These are phyloP conservation scores for Stylonectria norvegica DNA, from an alignment of 2,329 filamentous ascomycete species.

Conservation along the genomic window DNA sequence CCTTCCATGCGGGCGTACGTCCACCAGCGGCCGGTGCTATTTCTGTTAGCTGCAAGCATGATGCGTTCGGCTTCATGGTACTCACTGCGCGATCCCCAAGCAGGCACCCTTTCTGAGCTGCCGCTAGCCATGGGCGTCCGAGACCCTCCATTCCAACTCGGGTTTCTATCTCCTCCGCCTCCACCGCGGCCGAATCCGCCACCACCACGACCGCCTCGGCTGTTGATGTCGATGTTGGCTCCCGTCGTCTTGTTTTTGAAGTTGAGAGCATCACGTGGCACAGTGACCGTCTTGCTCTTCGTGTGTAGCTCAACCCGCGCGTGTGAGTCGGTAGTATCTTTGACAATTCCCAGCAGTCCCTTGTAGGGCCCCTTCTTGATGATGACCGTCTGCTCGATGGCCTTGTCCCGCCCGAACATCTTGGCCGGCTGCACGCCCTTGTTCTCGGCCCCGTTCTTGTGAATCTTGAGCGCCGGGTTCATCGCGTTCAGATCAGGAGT, in stretches of 20 bases:
- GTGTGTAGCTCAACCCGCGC: conserved; percentile 92
- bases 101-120: conserved; percentile 67
- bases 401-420: conserved; percentile 73
- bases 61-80: conserved; percentile 19
- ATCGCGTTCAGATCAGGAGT: conserved; percentile 82
- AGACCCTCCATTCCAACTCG: conserved; percentile 61
- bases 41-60: conserved; percentile 22
- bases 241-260: conserved; percentile 85
- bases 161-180: conserved; percentile 45
- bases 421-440: conserved; percentile 62
- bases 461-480: conserved; percentile 83
- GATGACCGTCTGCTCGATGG: conserved; percentile 88
- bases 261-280: conserved; percentile 75
- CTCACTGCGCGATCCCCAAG: conserved; percentile 71
- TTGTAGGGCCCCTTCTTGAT: conserved; percentile 88
- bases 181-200: conserved; percentile 45
- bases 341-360: conserved; percentile 89
- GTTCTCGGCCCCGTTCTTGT: conserved; percentile 53
- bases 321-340: conserved; percentile 82
- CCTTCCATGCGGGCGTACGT: conserved; percentile 62
- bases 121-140: conserved; percentile 64
- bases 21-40: conserved; percentile 55
- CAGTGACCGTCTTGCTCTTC: conserved; percentile 85
- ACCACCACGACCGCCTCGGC: conserved; percentile 41
- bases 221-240: conserved; percentile 68